phyloP scores from a whole-genome alignment of 2,329 filamentous ascomycete species.

The Xylaria sp. region DNA sequence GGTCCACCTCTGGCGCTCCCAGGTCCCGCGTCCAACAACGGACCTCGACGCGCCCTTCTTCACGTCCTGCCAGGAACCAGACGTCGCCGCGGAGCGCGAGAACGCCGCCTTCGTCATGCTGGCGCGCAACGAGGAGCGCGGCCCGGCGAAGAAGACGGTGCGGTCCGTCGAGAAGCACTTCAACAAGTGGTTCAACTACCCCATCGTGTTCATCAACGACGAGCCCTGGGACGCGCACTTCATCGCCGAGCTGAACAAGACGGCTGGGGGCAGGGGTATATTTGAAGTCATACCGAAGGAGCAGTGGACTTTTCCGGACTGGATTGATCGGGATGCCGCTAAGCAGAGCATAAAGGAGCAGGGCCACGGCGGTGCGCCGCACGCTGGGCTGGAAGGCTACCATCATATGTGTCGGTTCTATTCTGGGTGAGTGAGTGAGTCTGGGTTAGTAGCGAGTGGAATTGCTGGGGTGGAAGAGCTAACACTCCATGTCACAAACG shows the following conservation, averaged over 20 bases:
- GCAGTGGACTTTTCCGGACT: constrained; percentile 56
- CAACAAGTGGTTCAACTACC: constrained; percentile 61
- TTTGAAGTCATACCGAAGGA: constrained; percentile 57
- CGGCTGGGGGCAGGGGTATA: constrained; percentile 52
- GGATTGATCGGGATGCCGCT: constrained; percentile 49
- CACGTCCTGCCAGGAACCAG: constrained; percentile 55
- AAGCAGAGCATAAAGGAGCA: constrained; percentile 51
- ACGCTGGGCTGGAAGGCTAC: constrained; percentile 56
- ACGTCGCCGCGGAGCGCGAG: constrained; percentile 52
- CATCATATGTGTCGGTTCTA: constrained; percentile 59
- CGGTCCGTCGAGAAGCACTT: constrained; percentile 57
- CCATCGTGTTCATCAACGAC: constrained; percentile 60
- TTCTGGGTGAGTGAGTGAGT: constrained; percentile 57
- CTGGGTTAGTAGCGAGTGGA: not conserved
- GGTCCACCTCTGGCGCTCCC: constrained; percentile 51
- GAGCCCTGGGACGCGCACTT: constrained; percentile 56
- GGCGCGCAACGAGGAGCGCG: constrained; percentile 57
- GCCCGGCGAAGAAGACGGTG: constrained; percentile 55
- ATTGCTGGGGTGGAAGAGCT: constrained; percentile 13
- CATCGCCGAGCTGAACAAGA: constrained; percentile 52
- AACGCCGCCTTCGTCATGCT: constrained; percentile 60
- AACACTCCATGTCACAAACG: constrained; percentile 5
- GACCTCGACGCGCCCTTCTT: constrained; percentile 56
- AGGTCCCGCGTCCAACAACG: constrained; percentile 50
- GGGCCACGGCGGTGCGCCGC: constrained; percentile 50